phyloP scores from a whole-genome alignment of 208 protist genomes.

The Jaenimonas drosophilae region DNA sequence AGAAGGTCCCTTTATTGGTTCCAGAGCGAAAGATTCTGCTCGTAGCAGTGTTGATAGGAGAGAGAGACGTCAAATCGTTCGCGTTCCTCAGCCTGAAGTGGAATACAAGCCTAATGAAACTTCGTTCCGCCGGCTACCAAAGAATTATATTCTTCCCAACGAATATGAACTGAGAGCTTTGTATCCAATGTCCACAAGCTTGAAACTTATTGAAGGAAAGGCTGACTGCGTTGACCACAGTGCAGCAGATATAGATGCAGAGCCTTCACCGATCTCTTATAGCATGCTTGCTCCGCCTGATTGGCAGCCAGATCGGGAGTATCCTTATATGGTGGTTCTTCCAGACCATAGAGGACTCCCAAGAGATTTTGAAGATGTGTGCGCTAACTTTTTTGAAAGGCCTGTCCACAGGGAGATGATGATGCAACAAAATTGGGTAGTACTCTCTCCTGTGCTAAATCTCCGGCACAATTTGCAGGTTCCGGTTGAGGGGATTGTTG shows the following conservation, averaged over 20 bases:
- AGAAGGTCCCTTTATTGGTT: constrained; percentile 73
- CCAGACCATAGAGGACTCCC: constrained; percentile 63
- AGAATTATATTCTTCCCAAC: constrained; percentile 59
- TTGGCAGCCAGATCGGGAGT: constrained; percentile 42
- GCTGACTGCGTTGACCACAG: constrained; percentile 74
- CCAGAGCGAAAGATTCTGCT: constrained; percentile 37
- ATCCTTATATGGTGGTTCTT: constrained; percentile 77
- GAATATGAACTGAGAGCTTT: constrained; percentile 74
- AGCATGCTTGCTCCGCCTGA: constrained; percentile 64
- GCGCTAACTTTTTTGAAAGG: constrained; percentile 80
- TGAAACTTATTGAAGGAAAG: constrained; percentile 54
- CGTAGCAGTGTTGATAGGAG: constrained; percentile 27
- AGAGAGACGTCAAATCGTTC: constrained; percentile 38
- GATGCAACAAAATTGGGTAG: constrained; percentile 60
- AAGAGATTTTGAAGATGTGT: constrained; percentile 82
- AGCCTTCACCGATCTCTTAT: constrained; percentile 57
- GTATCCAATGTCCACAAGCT: constrained; percentile 65
- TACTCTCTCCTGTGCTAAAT: constrained; percentile 71
- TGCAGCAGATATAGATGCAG: constrained; percentile 53
- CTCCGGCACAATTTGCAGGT: constrained; percentile 69
- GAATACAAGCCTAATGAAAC: constrained; percentile 68
- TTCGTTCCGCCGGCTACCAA: constrained; percentile 68
- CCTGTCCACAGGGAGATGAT: constrained; percentile 56
- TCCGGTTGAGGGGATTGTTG: constrained; percentile 70
- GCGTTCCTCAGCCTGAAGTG: constrained; percentile 60